These are phyloP conservation scores for Ceratocystis alfenasii DNA, from an alignment of 2,329 filamentous ascomycete genomes.

Conservation along the genomic window DNA sequence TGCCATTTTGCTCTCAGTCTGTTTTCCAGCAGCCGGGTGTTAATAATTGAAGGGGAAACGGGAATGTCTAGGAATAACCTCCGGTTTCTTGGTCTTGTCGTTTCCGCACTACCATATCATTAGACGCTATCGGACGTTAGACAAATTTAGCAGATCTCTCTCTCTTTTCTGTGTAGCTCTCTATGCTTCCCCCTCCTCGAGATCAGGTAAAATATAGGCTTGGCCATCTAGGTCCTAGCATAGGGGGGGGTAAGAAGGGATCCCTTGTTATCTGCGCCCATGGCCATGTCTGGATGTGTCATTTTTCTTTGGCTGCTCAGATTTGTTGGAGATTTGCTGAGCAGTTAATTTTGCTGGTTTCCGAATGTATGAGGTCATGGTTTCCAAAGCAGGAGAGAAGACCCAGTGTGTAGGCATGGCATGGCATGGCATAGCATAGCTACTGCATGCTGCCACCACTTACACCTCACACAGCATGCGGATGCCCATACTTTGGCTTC, in stretches of 20 bases:
- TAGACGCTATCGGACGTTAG: not conserved
- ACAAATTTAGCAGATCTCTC: not conserved
- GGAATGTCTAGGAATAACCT: conserved; percentile 6
- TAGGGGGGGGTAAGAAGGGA: no score
- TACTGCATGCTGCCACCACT: not conserved
- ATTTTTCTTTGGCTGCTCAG: not conserved
- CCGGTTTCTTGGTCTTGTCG: not conserved
- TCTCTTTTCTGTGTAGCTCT: not conserved
- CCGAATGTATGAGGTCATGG: not conserved
- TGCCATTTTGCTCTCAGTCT: not conserved
- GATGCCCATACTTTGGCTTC: no score
- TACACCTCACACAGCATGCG: not conserved
- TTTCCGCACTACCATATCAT: not conserved
- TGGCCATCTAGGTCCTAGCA: no score
- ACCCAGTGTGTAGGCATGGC: not conserved
- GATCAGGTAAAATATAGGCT: not conserved
- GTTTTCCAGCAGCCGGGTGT: not conserved
- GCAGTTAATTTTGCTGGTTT: not conserved
- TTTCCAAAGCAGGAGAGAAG: not conserved
- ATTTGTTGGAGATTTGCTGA: not conserved
- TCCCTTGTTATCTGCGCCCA: no score
- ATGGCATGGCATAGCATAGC: not conserved
- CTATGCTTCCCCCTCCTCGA: not conserved
- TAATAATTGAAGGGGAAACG: not conserved
- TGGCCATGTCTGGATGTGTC: not conserved